Evolutionary conservation across 2,329 filamentous ascomycete genomes (phyloP), one percentile per base, ranked within the genome.

Genomic region (Talaromyces sp.): DNA sequence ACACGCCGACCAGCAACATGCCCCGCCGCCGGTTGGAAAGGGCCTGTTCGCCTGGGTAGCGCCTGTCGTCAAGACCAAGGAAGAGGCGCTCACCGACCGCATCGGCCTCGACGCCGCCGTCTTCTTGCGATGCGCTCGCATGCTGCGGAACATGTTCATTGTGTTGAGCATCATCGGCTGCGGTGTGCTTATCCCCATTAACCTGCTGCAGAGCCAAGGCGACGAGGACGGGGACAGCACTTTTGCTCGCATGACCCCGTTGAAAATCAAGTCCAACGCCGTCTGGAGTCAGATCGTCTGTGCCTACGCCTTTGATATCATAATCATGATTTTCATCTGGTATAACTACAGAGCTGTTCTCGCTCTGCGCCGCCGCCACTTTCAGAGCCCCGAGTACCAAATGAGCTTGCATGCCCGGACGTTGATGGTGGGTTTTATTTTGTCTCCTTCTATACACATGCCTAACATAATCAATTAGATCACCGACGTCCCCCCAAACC

Each of bases 141-240:
- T 99, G 95, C 90, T 90, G 71, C 87, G 95, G 62, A 95, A 96
- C 72, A 90, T 98, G 64, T 96, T 98, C 71, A 71, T 89, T 29
- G 77, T 85, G 8, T 77, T 97, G 59, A 84, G 87, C 29, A 64
- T 96, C 7, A 74, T 96, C 32, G 91, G 90, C 19, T 88, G 90
- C 65, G 81, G 81, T 57, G 85, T 98, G 62, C 81, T 97, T 64
- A 86, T 97, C 43, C 95, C 95, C 0, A 78, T 96, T 68, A 93
- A 96, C 70, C 75, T 90, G 62, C 77, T 78, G 8, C 77, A 83
- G 59, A 83, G 80, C 58, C 72, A 75, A 26, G 70, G 73, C 13
- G 58, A 63, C 17, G 65, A 66, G 9, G 64, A 60, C 24, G 59
- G 69, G n/a, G 63, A 65, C 10, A 59, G 68, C 10, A 66, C 68